Percentiles rank a stretch among this genome's conserved stretches.
Conservation (phyloP, 169 alveolate species). For the Plasmodium gallinaceum region DNA sequence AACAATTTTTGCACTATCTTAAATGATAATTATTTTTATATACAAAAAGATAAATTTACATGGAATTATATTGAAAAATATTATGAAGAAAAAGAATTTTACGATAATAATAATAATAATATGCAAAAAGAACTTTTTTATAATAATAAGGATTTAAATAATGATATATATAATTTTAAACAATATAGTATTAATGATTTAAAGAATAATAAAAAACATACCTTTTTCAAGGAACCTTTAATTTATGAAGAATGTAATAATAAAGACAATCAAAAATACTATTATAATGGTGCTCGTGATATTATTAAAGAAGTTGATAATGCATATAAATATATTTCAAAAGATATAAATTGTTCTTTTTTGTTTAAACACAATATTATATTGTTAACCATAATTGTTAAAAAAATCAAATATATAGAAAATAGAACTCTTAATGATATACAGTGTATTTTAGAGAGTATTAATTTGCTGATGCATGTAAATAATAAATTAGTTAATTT, state of each 20-base stretch:
- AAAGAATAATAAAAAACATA: too few relatives aligned
- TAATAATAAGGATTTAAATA: too few relatives aligned
- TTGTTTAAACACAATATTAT: slow-evolving; percentile 18
- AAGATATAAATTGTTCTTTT: not conserved
- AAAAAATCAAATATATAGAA: slow-evolving; percentile 53
- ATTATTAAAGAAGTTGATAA: not conserved
- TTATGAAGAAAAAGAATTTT: not conserved
- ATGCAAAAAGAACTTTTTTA: not conserved
- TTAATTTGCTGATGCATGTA: slow-evolving; percentile 40
- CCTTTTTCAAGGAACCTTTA: not conserved
- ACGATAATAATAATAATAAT: too few relatives aligned
- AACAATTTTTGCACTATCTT: not conserved
- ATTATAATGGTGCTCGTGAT: not conserved
- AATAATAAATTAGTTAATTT: not conserved
- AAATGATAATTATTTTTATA: slow-evolving; percentile 35
- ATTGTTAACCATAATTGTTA: slow-evolving; percentile 28
- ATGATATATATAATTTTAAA: too few relatives aligned
- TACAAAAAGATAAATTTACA: slow-evolving; percentile 52
- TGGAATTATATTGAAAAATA: slow-evolving; percentile 32
- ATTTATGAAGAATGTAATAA: not conserved
- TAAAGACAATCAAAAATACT: not conserved
- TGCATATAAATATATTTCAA: slow-evolving; percentile 11
- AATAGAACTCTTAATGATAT: slow-evolving; percentile 28
- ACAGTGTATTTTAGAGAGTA: slow-evolving; percentile 11
- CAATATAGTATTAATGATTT: not conserved